Base-by-base conservation (phyloP, 225 moss, liverwort and hornwort species). In the Bryum argenteum region DNA sequence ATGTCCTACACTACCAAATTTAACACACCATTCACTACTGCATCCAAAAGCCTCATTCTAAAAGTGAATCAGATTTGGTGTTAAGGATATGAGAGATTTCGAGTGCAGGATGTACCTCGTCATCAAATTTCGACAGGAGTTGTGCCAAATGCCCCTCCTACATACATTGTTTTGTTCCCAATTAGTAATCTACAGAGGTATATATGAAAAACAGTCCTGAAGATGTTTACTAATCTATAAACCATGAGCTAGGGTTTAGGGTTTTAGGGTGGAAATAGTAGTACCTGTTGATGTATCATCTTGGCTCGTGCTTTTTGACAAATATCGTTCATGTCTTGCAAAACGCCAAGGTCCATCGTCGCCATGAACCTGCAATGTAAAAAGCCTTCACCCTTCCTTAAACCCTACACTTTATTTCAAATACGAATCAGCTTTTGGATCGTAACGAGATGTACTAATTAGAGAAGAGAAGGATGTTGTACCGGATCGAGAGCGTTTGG, bases 321-420 rank as follows among this genome's bases (percentile, higher is more conserved):
- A 50, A 98, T 89, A 15, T 68, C 82, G 70, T 85, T 82, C 89
- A 98, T 87, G 11, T 91, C 83, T 45, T 81, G 48, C 63, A 98
- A 80, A 15, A 92, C 67, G 15, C 92, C 94, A 18, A 92, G 77
- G 59, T 98, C 91, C 89, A 92, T 83, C 12, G 84, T 83, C 37
- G 77, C 66, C 64, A 98, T 38, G 77, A 94, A 91, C 66, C 91
- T 93, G 82, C 61, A 71, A 22, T 17, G 33, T 33, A 33, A 33
- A 33, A 33, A 33, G 0, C 33, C 33, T 33, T 0, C 5, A 33
- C 33, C 33, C 4, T 33, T 5, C 33, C 33, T 33, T 33, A 33
- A 33, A 33, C 33, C 33, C 33, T 33, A 33, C 5, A 33, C 33
- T n/a, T n/a, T n/a, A n/a, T n/a, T n/a, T n/a, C n/a, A n/a, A n/a